Conservation (phyloP, 202 grass and related monocot species). For the Zizania palustris region DNA sequence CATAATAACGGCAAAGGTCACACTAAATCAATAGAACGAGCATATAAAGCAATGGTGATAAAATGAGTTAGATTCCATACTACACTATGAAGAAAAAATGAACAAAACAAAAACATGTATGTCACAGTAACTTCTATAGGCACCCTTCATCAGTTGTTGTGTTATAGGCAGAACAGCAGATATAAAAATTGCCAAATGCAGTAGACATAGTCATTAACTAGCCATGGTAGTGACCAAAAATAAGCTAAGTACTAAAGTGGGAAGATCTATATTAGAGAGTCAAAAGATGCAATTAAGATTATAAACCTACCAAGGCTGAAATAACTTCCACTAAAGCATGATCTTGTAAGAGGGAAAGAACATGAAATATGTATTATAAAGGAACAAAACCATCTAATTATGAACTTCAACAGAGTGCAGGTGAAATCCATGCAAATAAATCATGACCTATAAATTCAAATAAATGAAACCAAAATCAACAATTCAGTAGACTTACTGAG, state of each 20-base stretch:
- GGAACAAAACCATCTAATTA: not conserved
- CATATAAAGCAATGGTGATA: not conserved
- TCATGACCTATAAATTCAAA: not conserved
- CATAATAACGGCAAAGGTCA: conserved; percentile 6
- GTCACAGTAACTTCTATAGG: not conserved
- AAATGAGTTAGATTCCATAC: not conserved
- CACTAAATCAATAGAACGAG: not conserved
- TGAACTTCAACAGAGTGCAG: not conserved
- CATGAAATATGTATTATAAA: not conserved
- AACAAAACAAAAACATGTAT: not conserved
- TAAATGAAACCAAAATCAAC: conserved; percentile 5
- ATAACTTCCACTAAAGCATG: conserved; percentile 13
- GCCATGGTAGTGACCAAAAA: conserved; percentile 9
- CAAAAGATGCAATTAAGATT: not conserved
- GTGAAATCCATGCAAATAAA: not conserved
- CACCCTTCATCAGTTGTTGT: not conserved
- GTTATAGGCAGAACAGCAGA: not conserved
- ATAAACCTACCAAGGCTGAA: conserved; percentile 8
- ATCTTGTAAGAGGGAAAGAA: not conserved
- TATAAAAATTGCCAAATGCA: conserved; percentile 2
- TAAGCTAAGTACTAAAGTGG: conserved; percentile 11
- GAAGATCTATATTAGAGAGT: not conserved
- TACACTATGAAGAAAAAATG: no score
- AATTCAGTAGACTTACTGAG: conserved; percentile 67
- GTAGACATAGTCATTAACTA: not conserved